Percentiles rank a stretch among this genome's conserved stretches.
Conservation (phyloP, 2,329 filamentous ascomycete genomes). For the Colletotrichum horii region DNA sequence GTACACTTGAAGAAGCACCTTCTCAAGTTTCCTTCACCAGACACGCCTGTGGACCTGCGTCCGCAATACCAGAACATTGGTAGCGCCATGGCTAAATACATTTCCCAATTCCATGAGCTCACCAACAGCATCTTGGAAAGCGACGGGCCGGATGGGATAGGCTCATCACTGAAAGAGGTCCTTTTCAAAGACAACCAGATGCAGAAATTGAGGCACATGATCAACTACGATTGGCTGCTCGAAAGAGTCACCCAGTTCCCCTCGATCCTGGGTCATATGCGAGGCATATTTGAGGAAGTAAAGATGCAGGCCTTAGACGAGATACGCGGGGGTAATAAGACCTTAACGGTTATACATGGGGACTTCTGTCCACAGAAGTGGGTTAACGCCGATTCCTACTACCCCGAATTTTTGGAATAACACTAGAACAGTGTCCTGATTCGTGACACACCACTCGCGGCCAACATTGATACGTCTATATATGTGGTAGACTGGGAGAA, state of each 20-base stretch:
- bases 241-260: conserved; percentile 48
- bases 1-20: conserved; percentile 54
- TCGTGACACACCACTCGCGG: not conserved
- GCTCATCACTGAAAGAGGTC: not conserved
- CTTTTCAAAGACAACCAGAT: not conserved
- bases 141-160: not conserved
- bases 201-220: not conserved
- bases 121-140: not conserved
- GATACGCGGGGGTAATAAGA: not conserved
- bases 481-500: not conserved
- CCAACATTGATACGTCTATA: not conserved
- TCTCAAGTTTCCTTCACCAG: conserved; percentile 38
- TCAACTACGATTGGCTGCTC: conserved; percentile 49
- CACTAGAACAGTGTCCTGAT: not conserved
- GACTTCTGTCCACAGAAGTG: conserved; percentile 69
- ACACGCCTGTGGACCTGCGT: conserved; percentile 2
- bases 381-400: conserved; percentile 24
- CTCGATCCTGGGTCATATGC: conserved; percentile 40
- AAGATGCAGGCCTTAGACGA: not conserved
- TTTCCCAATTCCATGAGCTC: not conserved
- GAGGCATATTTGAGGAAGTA: conserved; percentile 24
- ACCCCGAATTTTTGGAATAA: not conserved
- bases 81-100: conserved; percentile 43
- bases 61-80: conserved; percentile 44
- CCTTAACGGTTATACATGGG: conserved; percentile 52